These are phyloP conservation scores for Saksenaea vasiformis DNA, from an alignment of 371 early-diverging fungal genomes.

Conservation along the genomic window DNA sequence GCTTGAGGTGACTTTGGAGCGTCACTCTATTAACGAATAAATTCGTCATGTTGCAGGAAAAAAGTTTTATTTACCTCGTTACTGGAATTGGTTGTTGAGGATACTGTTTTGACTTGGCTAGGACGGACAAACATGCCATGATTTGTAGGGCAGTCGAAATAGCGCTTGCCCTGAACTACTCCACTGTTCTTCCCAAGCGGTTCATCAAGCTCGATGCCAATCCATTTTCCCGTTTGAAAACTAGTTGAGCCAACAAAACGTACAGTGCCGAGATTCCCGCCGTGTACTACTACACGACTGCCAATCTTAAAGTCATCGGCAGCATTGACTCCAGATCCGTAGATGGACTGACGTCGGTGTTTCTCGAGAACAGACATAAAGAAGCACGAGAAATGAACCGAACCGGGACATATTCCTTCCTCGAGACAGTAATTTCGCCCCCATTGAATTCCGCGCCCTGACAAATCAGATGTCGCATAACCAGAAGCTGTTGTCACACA, in stretches of 20 bases:
- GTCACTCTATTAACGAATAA: background rate
- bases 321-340: constrained; percentile 16
- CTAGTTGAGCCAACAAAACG: constrained; percentile 71
- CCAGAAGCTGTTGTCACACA: background rate
- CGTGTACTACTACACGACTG: constrained; percentile 63
- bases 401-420: background rate
- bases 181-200: constrained; percentile 81
- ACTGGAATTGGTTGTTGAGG: background rate
- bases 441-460: no score
- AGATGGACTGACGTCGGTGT: constrained; percentile 24
- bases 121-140: constrained; percentile 87
- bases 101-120: constrained; percentile 60
- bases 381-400: background rate
- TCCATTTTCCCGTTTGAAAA: constrained; percentile 80
- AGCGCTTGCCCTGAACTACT: constrained; percentile 74
- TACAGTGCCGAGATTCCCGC: constrained; percentile 59
- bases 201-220: constrained; percentile 76
- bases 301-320: constrained; percentile 51
- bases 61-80: background rate
- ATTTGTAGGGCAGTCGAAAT: constrained; percentile 75
- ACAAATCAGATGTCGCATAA: no score
- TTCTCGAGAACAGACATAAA: background rate
- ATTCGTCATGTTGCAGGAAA: background rate
- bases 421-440: no score
- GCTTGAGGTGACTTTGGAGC: background rate